Conservation (phyloP, 2,329 filamentous ascomycete genomes). For the Hansfordia pulvinata region DNA sequence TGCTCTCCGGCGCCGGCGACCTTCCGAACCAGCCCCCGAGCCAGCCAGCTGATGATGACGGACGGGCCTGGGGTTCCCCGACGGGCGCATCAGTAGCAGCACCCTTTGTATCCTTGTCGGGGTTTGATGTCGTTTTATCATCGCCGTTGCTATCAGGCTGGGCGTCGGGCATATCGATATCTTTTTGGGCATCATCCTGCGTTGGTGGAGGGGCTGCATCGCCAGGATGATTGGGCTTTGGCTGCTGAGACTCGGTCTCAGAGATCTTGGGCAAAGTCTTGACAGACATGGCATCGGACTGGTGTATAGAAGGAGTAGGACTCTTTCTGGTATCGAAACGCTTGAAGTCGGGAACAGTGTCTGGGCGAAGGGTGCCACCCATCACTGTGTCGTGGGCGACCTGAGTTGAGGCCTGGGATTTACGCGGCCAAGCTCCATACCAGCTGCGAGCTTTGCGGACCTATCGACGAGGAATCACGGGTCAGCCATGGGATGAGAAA, state of each 20-base stretch:
- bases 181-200: no score
- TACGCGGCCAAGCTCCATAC: slow-evolving; percentile 48
- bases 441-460: slow-evolving; percentile 41
- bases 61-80: slow-evolving; percentile 6
- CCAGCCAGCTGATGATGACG: slow-evolving; percentile 32
- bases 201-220: no score
- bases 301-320: slow-evolving; percentile 15
- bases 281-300: slow-evolving; percentile 17
- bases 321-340: slow-evolving; percentile 33
- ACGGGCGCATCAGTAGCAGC: slow-evolving; percentile 6
- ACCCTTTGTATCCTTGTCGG: slow-evolving; percentile 3
- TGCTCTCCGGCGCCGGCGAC: slow-evolving; percentile 9
- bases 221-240: slow-evolving; percentile 17
- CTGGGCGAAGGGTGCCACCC: slow-evolving; percentile 36
- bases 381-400: slow-evolving; percentile 47
- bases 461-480: no score
- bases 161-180: no score
- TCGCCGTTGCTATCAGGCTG: slow-evolving; percentile 2
- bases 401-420: slow-evolving; percentile 44
- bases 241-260: slow-evolving; percentile 11
- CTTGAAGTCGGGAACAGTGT: slow-evolving; percentile 31
- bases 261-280: slow-evolving; percentile 15
- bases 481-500: no score
- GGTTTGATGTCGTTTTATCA: slow-evolving; percentile 3
- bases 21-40: slow-evolving; percentile 37